Base-by-base conservation (phyloP, 805 yeast species). In the Hanseniaspora clermontiae region DNA sequence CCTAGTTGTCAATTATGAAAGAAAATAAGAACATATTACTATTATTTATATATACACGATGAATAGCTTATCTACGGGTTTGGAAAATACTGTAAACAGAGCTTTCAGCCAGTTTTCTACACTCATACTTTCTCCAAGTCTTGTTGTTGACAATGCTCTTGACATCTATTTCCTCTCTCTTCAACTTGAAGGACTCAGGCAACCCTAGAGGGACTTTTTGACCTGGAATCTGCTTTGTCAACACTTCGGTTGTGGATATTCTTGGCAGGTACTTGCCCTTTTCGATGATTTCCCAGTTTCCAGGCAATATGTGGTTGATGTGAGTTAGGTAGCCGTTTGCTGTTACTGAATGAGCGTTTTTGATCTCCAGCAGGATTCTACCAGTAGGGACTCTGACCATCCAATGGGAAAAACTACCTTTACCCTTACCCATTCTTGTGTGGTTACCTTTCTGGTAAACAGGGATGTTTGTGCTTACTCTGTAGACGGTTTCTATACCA, bases 391-490 rank as follows among this genome's bases (percentile, higher is more conserved):
- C 93, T 65, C 98, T 81, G 37, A 83, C 86, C 64, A 95, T 95
- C 97, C 97, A 93, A 73, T 88, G 93, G 65, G 88, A 96, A 67
- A 93, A 91, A 0, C 90, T 84, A 72, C 98, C 98, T 72, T 93
- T 93, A 74, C 98, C 98, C 71, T 93, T 93, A 75, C 98, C 98
- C 98, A 93, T 93, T 83, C 98, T 93, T 11, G 96, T 88, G 69
- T 93, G 96, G 70, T 93, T 93, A 74, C 98, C 98, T 74, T 93
- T 93, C 60, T 87, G 81, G 71, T 96, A 89, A 12, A 93, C 95
- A 0, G 97, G 93, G 55, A 88, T 78, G 67, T 86, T 84, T 24
- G 96, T 84, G 51, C 82, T 80, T 57, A 90, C 75, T 66, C 97
- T 80, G 55, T 89, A 74, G 62, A 78, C 72, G 43, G 95, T 95